These are phyloP conservation scores for Sclerotinia sclerotiorum DNA, from an alignment of 2,329 filamentous ascomycete species.

Conservation along the genomic window DNA sequence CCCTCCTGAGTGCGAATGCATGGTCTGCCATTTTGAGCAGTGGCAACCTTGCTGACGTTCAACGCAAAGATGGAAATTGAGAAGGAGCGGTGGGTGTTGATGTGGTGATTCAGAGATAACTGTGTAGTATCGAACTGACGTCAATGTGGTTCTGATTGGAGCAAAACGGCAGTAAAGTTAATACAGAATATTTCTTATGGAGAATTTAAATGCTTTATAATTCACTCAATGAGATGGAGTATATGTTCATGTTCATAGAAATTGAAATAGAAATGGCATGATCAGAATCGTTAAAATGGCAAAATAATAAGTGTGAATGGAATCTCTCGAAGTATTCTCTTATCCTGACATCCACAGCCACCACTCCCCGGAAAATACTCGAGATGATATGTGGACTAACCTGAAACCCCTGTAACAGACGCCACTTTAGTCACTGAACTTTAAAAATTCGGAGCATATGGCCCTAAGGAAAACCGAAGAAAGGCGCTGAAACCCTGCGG, in stretches of 20 bases:
- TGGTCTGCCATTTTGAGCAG: conserved; percentile 30
- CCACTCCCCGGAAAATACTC: background rate
- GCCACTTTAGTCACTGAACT: background rate
- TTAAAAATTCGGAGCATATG: background rate
- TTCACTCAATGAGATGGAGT: background rate
- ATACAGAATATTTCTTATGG: background rate
- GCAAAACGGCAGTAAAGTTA: background rate
- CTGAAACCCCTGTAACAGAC: conserved; percentile 8
- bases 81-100: conserved; percentile 20
- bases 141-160: background rate
- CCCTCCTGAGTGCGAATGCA: conserved; percentile 24
- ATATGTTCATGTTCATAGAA: background rate
- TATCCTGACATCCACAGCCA: background rate
- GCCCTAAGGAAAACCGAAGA: background rate
- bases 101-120: conserved; percentile 4
- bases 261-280: background rate
- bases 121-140: background rate
- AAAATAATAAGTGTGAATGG: background rate
- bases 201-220: background rate
- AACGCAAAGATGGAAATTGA: background rate
- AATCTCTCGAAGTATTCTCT: background rate
- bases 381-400: background rate
- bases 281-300: background rate
- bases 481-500: background rate
- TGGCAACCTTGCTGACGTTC: background rate